Evolutionary conservation across 352 stramenopile genomes (phyloP).

Genomic region (Pythium dissimile): DNA sequence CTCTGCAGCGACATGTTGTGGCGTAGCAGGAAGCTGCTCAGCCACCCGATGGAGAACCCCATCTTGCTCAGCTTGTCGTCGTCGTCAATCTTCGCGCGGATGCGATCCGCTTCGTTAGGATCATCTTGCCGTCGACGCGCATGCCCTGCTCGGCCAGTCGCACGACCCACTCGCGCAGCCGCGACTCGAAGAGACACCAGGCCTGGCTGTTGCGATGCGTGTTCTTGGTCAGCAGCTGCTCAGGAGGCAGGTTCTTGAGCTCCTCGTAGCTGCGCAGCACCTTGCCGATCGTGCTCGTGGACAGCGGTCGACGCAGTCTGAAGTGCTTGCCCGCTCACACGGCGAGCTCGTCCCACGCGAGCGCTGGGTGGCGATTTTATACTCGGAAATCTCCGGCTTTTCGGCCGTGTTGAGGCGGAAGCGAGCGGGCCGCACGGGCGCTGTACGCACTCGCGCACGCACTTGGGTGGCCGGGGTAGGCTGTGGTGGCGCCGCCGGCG

Average conservation of each 20-base stretch:
- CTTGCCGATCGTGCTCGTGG: background rate
- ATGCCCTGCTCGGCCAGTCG: background rate
- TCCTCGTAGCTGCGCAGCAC: slow-evolving; percentile 1
- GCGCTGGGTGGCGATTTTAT: background rate
- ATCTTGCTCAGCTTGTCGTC: background rate
- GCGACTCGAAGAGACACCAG: background rate
- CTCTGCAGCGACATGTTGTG: slow-evolving; percentile 8
- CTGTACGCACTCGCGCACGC: too few species aligned
- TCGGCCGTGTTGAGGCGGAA: slow-evolving; percentile 1
- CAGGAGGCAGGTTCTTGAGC: background rate
- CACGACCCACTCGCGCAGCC: slow-evolving; percentile 9
- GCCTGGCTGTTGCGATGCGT: background rate
- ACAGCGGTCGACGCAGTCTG: background rate
- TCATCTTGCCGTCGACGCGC: slow-evolving; percentile 1
- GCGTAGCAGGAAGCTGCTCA: slow-evolving; percentile 1
- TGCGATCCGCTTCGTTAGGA: slow-evolving; percentile 7
- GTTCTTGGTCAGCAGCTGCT: background rate
- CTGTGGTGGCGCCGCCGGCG: too few species aligned
- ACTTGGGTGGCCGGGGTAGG: too few species aligned
- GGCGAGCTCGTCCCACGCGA: slow-evolving; percentile 6
- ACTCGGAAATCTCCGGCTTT: slow-evolving; percentile 13
- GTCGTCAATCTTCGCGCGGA: slow-evolving; percentile 1
- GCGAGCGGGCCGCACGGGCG: too few species aligned
- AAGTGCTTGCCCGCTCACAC: slow-evolving; percentile 8
- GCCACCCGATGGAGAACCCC: slow-evolving; percentile 6